phyloP scores from a whole-genome alignment of 768 basidiomycete species.

The Omphalotus guepiniiformis region DNA sequence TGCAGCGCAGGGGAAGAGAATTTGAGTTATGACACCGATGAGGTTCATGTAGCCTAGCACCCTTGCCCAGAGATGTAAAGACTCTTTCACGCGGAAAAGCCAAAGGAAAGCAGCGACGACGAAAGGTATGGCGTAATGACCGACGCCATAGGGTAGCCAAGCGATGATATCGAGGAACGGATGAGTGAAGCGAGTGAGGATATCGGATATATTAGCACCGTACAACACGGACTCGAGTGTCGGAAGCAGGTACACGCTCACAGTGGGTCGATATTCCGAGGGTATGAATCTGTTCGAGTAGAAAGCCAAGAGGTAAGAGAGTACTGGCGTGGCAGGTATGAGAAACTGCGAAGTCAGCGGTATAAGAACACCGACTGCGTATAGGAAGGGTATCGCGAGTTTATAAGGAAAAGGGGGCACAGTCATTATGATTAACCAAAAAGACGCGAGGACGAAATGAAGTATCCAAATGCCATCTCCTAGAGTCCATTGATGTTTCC shows the following conservation, averaged over 20 bases:
- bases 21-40: conserved; percentile 81
- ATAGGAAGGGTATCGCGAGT: conserved; percentile 71
- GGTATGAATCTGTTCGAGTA: conserved; percentile 89
- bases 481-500: conserved; percentile 49
- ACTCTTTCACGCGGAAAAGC: conserved; percentile 81
- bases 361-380: conserved; percentile 63
- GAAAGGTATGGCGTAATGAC: conserved; percentile 86
- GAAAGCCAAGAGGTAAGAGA: conserved; percentile 82
- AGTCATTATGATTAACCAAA: conserved; percentile 75
- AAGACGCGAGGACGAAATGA: conserved; percentile 55
- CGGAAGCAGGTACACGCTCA: conserved; percentile 90
- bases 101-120: conserved; percentile 82
- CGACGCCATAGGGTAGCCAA: conserved; percentile 96
- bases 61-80: conserved; percentile 78
- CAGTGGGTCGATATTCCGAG: conserved; percentile 63
- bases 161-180: conserved; percentile 89
- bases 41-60: conserved; percentile 94
- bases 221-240: conserved; percentile 94
- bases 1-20: conserved; percentile 87
- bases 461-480: conserved; percentile 62
- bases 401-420: conserved; percentile 68
- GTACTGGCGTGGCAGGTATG: conserved; percentile 80
- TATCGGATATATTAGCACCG: conserved; percentile 96
- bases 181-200: conserved; percentile 92
- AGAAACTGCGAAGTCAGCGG: conserved; percentile 92